Conservation (phyloP, 2,329 filamentous ascomycete species). For the Albifimbria verrucaria region DNA sequence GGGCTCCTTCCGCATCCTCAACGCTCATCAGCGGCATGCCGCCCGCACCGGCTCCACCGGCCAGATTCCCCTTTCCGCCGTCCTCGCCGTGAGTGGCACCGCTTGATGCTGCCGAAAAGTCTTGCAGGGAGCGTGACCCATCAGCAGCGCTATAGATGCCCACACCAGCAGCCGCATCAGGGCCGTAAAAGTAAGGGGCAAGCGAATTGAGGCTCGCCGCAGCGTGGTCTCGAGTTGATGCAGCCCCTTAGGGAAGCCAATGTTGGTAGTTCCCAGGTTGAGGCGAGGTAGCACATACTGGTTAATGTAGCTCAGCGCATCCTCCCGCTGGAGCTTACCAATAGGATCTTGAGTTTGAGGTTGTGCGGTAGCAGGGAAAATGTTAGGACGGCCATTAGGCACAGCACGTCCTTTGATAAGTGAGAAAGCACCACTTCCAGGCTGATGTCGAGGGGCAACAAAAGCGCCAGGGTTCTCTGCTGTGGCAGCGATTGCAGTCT, state of each 20-base stretch:
- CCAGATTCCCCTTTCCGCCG: constrained; percentile 24
- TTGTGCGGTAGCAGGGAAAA: constrained; percentile 50
- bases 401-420: constrained; percentile 63
- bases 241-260: constrained; percentile 35
- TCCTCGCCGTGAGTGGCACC: constrained; percentile 24
- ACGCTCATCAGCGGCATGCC: constrained; percentile 57
- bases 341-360: constrained; percentile 54
- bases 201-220: constrained; percentile 51
- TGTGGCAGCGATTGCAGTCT: constrained; percentile 51
- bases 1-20: constrained; percentile 59
- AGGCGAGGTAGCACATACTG: constrained; percentile 63
- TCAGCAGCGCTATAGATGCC: constrained; percentile 39
- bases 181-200: constrained; percentile 54
- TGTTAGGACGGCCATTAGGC: constrained; percentile 60
- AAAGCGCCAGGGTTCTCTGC: constrained; percentile 54
- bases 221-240: constrained; percentile 40
- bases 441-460: constrained; percentile 51
- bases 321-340: constrained; percentile 63
- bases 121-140: constrained; percentile 29
- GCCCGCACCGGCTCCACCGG: constrained; percentile 15
- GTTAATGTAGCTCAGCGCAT: constrained; percentile 66
- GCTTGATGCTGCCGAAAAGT: constrained; percentile 23
- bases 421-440: constrained; percentile 53
- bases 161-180: constrained; percentile 40
- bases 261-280: constrained; percentile 48